Evolutionary conservation across 2,329 filamentous ascomycete species (phyloP).

Genomic region (Diaporthe eres): DNA sequence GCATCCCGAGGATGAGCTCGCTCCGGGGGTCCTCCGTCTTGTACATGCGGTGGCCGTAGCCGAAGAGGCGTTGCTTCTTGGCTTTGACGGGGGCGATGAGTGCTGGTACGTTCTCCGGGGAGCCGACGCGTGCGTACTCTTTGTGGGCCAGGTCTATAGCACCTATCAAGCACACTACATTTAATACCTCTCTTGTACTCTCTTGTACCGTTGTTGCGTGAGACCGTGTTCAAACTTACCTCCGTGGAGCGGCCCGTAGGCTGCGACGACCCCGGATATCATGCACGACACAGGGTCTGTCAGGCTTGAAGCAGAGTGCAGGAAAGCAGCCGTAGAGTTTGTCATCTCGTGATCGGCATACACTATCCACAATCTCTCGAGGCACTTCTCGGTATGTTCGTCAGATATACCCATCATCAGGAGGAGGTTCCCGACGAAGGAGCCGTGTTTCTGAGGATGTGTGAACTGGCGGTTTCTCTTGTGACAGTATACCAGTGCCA

Average conservation of each 20-base stretch:
- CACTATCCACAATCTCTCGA: conserved; percentile 68
- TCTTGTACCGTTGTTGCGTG: not conserved
- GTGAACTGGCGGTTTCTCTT: conserved; percentile 56
- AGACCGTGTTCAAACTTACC: not conserved
- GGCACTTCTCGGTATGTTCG: conserved; percentile 58
- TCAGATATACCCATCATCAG: conserved; percentile 66
- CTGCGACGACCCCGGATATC: conserved; percentile 63
- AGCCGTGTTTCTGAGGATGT: conserved; percentile 59
- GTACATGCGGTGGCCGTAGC: conserved; percentile 69
- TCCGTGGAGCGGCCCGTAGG: conserved; percentile 70
- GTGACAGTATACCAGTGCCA: conserved; percentile 49
- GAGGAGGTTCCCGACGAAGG: conserved; percentile 68
- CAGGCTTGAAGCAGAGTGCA: conserved; percentile 68
- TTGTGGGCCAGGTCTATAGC: conserved; percentile 70
- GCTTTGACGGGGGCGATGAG: conserved; percentile 64
- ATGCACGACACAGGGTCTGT: conserved; percentile 69
- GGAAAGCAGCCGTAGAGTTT: conserved; percentile 67
- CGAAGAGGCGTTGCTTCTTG: conserved; percentile 65
- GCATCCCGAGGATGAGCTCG: not conserved
- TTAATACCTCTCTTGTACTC: not conserved
- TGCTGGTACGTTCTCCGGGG: conserved; percentile 62
- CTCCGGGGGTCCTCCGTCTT: conserved; percentile 65
- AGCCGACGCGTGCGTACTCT: conserved; percentile 65
- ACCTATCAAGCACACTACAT: conserved; percentile 43
- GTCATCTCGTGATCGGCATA: conserved; percentile 73